Conservation (phyloP, 192 early-diverging fungal genomes). For the Thamnidium elegans region DNA sequence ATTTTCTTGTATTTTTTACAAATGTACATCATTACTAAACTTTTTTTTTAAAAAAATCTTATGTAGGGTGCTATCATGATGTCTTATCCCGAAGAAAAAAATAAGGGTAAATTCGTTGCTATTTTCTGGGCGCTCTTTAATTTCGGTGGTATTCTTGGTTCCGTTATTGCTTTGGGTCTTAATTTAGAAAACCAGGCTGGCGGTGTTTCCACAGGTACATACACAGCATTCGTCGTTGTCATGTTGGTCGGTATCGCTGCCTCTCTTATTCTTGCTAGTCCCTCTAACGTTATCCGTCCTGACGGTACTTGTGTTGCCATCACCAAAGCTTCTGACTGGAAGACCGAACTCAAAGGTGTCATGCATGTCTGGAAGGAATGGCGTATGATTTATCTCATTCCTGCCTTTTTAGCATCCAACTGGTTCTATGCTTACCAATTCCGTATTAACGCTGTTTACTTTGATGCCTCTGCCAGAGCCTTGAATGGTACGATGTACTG, state of each 20-base stretch:
- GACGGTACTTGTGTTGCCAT: constrained; percentile 66
- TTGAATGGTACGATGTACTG: constrained; percentile 76
- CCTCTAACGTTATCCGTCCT: constrained; percentile 54
- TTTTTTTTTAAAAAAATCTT: no score
- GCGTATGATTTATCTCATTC: constrained; percentile 62
- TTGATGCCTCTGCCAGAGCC: constrained; percentile 64
- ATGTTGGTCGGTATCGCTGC: constrained; percentile 27
- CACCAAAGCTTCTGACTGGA: constrained; percentile 59
- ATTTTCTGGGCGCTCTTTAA: constrained; percentile 89
- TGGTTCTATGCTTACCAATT: constrained; percentile 80
- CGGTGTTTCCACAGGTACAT: constrained; percentile 33
- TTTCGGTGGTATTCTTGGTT: constrained; percentile 77
- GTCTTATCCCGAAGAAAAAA: constrained; percentile 76
- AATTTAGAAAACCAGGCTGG: constrained; percentile 33
- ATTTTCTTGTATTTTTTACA: no score
- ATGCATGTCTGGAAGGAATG: constrained; percentile 58
- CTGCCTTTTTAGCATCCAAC: constrained; percentile 70
- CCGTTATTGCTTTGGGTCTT: constrained; percentile 50
- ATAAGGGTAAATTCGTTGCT: constrained; percentile 78
- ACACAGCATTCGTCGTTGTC: constrained; percentile 31
- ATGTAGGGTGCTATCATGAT: constrained; percentile 70
- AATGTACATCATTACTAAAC: no score
- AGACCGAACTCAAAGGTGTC: constrained; percentile 46
- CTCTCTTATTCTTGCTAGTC: constrained; percentile 27
- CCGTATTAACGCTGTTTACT: constrained; percentile 62